A percentile compares a stretch with the other conserved stretches of the same genome.
phyloP scores from a whole-genome alignment of 768 basidiomycete genomes.

The Dacryopinax primogenitus region DNA sequence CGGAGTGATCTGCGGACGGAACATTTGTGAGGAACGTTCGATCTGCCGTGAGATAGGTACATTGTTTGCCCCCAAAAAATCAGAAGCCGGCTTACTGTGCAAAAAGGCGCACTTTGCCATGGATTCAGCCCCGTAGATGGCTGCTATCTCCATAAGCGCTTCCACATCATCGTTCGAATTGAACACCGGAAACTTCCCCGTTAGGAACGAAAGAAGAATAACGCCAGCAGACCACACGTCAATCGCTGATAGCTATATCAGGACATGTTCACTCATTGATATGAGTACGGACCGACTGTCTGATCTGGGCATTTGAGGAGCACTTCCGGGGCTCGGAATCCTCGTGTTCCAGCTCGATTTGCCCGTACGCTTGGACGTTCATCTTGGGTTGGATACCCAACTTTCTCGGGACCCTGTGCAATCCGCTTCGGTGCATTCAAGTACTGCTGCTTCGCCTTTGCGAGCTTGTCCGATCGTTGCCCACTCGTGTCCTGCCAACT shows the following conservation, averaged over 20 bases:
- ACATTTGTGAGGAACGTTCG: slow-evolving; percentile 86
- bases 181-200: slow-evolving; percentile 85
- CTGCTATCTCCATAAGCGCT: slow-evolving; percentile 87
- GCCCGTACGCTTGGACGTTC: slow-evolving; percentile 76
- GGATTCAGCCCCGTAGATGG: slow-evolving; percentile 64
- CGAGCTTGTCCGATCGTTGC: slow-evolving; percentile 14
- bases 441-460: slow-evolving; percentile 4
- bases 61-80: background rate
- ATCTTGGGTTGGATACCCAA: slow-evolving; percentile 70
- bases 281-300: slow-evolving; percentile 50
- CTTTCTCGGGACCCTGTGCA: slow-evolving; percentile 41
- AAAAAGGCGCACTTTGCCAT: slow-evolving; percentile 79
- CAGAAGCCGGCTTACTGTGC: slow-evolving; percentile 56
- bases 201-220: slow-evolving; percentile 84
- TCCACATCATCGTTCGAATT: slow-evolving; percentile 89
- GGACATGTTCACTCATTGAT: background rate
- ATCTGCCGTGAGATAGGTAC: slow-evolving; percentile 36
- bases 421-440: background rate
- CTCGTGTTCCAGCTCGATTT: slow-evolving; percentile 91
- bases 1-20: slow-evolving; percentile 55
- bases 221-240: slow-evolving; percentile 94
- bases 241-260: slow-evolving; percentile 48
- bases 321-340: slow-evolving; percentile 94
- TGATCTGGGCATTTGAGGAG: slow-evolving; percentile 88
- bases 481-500: slow-evolving; percentile 7